A percentile compares a stretch with the other conserved stretches of the same genome.
These are phyloP conservation scores for Scheffersomyces stipitis DNA, from an alignment of 805 yeast species.

Conservation along the genomic window DNA sequence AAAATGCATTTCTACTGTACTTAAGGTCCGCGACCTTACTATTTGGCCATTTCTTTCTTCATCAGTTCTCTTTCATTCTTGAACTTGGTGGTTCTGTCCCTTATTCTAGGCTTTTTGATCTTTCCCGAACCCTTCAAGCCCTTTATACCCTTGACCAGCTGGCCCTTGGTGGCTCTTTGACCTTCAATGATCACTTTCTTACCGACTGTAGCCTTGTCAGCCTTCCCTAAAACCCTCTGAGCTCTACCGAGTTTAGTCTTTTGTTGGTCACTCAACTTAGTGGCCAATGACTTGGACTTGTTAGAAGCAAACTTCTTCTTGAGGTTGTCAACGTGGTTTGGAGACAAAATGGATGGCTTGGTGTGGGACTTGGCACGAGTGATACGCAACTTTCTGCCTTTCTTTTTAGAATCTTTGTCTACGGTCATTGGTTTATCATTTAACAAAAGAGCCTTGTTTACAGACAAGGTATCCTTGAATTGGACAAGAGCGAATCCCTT, in stretches of 20 bases:
- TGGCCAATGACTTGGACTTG: slow-evolving; percentile 14
- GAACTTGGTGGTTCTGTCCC: slow-evolving; percentile 54
- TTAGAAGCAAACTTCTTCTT: slow-evolving; percentile 23
- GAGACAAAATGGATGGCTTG: slow-evolving; percentile 44
- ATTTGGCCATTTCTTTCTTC: slow-evolving; percentile 11
- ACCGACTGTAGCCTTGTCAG: slow-evolving; percentile 73
- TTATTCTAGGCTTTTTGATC: slow-evolving; percentile 57
- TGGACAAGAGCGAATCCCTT: slow-evolving; percentile 98
- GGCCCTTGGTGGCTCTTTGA: slow-evolving; percentile 71
- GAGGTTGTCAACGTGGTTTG: slow-evolving; percentile 40
- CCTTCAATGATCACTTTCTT: slow-evolving; percentile 61
- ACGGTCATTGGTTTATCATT: slow-evolving; percentile 59
- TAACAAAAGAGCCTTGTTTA: slow-evolving; percentile 76
- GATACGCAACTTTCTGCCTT: slow-evolving; percentile 69
- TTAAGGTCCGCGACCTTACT: too few species aligned
- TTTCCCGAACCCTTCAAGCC: slow-evolving; percentile 45
- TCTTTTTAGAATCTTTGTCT: slow-evolving; percentile 19
- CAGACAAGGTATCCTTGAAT: slow-evolving; percentile 69
- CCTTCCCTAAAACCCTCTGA: slow-evolving; percentile 68
- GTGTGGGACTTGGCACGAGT: slow-evolving; percentile 50
- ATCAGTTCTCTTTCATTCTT: slow-evolving; percentile 37
- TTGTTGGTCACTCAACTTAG: slow-evolving; percentile 58
- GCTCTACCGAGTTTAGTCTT: slow-evolving; percentile 82
- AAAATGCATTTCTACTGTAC: too few species aligned
- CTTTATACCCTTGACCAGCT: slow-evolving; percentile 57